Evolutionary conservation across 345 rosid genomes (phyloP).

Genomic region (Psidium friedrichsthalianum): DNA sequence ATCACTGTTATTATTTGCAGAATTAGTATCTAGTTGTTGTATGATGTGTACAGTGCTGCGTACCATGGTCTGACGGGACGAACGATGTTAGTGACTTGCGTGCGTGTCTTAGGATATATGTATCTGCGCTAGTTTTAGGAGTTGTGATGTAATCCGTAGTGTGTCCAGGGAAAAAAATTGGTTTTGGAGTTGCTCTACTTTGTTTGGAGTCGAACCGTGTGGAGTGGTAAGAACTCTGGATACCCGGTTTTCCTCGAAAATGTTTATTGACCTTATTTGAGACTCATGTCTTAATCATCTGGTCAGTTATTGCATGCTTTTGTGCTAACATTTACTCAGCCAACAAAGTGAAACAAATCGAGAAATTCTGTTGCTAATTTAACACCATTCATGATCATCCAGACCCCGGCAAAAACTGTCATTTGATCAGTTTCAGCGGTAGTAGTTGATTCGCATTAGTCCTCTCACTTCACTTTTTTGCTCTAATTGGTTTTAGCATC

Average conservation of each 20-base stretch:
- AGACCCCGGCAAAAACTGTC: background rate
- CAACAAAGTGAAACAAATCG: background rate
- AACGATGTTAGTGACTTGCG: background rate
- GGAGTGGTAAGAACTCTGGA: background rate
- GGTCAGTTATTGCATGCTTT: background rate
- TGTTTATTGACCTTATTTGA: background rate
- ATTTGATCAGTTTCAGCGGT: background rate
- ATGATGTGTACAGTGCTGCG: conserved; percentile 33
- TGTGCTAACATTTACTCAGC: background rate
- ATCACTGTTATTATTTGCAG: background rate
- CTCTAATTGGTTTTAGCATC: background rate
- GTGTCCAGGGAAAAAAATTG: background rate
- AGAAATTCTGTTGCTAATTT: background rate
- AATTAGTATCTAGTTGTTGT: background rate
- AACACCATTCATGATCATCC: background rate
- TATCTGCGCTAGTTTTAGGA: conserved; percentile 10
- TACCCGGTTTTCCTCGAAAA: background rate
- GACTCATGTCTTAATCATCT: background rate
- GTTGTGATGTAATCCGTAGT: background rate
- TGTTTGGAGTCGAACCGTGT: background rate
- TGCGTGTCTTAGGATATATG: background rate
- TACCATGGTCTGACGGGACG: conserved; percentile 3
- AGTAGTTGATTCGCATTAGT: background rate
- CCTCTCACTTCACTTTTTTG: background rate
- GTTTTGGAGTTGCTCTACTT: background rate